Evolutionary conservation across 1,284 basidiomycete species (phyloP).

Genomic region (Melampsora americana): DNA sequence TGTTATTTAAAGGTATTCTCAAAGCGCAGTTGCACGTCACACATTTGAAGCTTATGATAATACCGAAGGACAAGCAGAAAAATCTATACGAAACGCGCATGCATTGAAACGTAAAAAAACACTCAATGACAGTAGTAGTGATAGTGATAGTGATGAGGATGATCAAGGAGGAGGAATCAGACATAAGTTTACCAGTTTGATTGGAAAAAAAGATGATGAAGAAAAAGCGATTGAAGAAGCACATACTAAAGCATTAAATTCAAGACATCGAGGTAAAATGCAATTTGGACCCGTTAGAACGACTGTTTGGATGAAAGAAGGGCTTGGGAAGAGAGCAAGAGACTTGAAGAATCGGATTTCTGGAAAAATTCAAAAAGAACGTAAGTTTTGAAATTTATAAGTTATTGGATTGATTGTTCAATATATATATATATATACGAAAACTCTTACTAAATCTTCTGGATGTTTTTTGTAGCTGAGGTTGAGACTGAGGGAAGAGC

Average conservation of each 20-base stretch:
- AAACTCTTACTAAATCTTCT: neutral
- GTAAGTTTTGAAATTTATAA: constrained; percentile 9
- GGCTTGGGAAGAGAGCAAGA: constrained; percentile 40
- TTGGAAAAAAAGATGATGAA: constrained; percentile 55
- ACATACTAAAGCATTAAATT: constrained; percentile 58
- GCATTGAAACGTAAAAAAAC: constrained; percentile 27
- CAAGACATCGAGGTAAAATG: constrained; percentile 60
- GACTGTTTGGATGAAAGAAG: constrained; percentile 61
- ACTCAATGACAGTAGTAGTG: neutral
- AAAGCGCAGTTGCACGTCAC: constrained; percentile 28
- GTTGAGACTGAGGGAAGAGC: constrained; percentile 30
- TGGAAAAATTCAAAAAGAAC: constrained; percentile 27
- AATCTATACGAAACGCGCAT: constrained; percentile 31
- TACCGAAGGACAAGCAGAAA: constrained; percentile 41
- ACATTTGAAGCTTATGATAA: constrained; percentile 43
- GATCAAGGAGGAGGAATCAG: constrained; percentile 12
- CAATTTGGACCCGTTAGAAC: constrained; percentile 60
- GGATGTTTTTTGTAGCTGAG: constrained; percentile 12
- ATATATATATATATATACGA: neutral
- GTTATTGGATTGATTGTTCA: neutral
- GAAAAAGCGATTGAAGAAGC: constrained; percentile 53
- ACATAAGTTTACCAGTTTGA: constrained; percentile 46
- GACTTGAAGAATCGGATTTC: constrained; percentile 36
- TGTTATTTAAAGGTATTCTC: constrained; percentile 20
- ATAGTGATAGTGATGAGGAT: constrained; percentile 1